Evolutionary conservation across 306 rosid genomes (phyloP), one percentile per base, ranked within the genome.

Genomic region (Prunus campanulata): DNA sequence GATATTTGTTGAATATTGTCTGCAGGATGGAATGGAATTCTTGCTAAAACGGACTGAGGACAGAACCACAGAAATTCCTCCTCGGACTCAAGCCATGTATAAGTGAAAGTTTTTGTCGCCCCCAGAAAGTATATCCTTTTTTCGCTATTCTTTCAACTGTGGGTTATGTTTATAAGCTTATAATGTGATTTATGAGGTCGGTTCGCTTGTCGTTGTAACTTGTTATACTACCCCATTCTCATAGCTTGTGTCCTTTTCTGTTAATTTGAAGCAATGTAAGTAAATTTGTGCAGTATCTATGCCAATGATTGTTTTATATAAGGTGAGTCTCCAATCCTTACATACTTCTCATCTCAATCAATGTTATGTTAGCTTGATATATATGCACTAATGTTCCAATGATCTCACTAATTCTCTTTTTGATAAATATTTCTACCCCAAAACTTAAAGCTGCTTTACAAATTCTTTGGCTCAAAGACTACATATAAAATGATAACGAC

Each of bases 21-120:
- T 73, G 59, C 81, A 90, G 90, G 89, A 54, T 86, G 88, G 94
- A 90, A 90, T 79, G 92, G 90, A 44, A 86, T 86, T 63, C 88
- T 86, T 68, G 89, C 88, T 72, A 20, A 51, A 44, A 74, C 74
- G 60, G 67, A 7, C 27, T 66, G 63, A 46, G 65, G 80, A 52
- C 66, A 84, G 75, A 81, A 84, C 92, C 50, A n/a, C 66, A 64
- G 82, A 13, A 22, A 68, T 65, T 77, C 89, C 95, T 20, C 20
- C 20, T 20, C 20, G 20, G 20, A 20, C 20, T 20, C 20, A 20
- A 20, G 20, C 20, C 20, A 20, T 20, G 20, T 77, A 44, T 39
- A 71, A 32, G 62, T 82, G 79, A 86, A 50, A 52, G 63, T 22
- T 57, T 67, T 6, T 35, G 42, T 35, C 42, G 6, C 42, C 42